Percentiles rank a stretch among this genome's conserved stretches.
Conservation (phyloP, 495 filamentous ascomycete species). For the Trichoderma erinaceum region DNA sequence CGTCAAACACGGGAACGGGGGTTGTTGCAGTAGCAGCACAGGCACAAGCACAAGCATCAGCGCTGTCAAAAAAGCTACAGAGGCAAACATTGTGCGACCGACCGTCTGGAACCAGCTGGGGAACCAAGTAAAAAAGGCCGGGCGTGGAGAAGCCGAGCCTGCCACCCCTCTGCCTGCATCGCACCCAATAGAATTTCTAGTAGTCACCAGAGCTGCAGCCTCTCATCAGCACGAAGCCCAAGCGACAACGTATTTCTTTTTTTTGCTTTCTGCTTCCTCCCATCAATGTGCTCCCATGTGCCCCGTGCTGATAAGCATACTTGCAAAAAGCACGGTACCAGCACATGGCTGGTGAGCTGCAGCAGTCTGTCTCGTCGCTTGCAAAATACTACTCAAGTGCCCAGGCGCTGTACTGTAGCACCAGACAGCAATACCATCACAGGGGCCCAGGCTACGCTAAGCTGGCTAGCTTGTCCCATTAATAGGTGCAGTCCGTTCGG, state of each 20-base stretch:
- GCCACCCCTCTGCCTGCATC: neutral
- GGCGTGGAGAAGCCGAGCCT: neutral
- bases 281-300: conserved; percentile 5
- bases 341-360: too few species aligned
- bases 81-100: neutral
- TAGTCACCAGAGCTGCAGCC: conserved; percentile 2
- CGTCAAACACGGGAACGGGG: too few species aligned
- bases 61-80: neutral
- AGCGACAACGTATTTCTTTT: neutral
- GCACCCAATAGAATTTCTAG: neutral
- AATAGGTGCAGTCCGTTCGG: too few species aligned
- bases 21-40: neutral
- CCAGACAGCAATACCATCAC: too few species aligned
- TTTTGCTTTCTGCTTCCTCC: neutral
- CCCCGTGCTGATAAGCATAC: neutral
- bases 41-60: conserved; percentile 1
- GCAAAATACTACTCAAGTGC: too few species aligned
- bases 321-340: neutral
- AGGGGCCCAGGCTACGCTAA: too few species aligned
- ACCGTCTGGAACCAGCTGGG: conserved; percentile 5
- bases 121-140: neutral
- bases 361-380: too few species aligned
- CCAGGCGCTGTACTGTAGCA: too few species aligned
- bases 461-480: too few species aligned
- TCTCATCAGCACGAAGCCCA: neutral